Percentiles rank a stretch among this genome's conserved stretches.
Evolutionary conservation across 2,329 filamentous ascomycete genomes (phyloP).

Genomic region (Decorospora gaudefroyi): DNA sequence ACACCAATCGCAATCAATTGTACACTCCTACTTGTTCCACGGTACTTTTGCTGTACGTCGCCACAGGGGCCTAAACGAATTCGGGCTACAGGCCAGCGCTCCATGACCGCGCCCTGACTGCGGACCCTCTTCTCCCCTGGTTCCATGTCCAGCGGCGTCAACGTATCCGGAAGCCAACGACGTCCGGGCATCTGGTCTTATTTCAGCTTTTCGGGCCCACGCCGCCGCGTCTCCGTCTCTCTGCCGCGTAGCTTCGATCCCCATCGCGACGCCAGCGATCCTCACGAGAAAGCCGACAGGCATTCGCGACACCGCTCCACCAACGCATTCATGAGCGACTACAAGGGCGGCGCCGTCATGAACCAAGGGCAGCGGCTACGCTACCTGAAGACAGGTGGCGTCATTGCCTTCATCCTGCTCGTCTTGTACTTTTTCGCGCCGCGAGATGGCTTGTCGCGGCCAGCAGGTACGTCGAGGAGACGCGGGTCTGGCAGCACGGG

Average conservation of each 20-base stretch:
- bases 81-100: slow-evolving; percentile 19
- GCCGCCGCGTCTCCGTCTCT: slow-evolving; percentile 58
- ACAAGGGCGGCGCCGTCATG: slow-evolving; percentile 59
- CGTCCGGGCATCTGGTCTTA: slow-evolving; percentile 59
- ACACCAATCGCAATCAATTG: slow-evolving; percentile 18
- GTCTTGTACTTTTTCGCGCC: slow-evolving; percentile 62
- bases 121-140: slow-evolving; percentile 33
- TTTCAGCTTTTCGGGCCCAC: slow-evolving; percentile 56
- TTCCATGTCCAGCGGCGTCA: slow-evolving; percentile 61
- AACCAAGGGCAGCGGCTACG: slow-evolving; percentile 65
- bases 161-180: slow-evolving; percentile 50
- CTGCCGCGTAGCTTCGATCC: slow-evolving; percentile 50
- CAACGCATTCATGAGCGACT: slow-evolving; percentile 50
- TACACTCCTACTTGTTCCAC: slow-evolving; percentile 4
- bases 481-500: too few relatives aligned
- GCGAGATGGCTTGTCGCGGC: slow-evolving; percentile 35
- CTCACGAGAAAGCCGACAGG: slow-evolving; percentile 54
- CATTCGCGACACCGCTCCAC: slow-evolving; percentile 46
- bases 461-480: slow-evolving; percentile 25
- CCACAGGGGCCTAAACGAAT: slow-evolving; percentile 20
- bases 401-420: slow-evolving; percentile 62
- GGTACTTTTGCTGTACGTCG: slow-evolving; percentile 19
- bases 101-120: slow-evolving; percentile 26
- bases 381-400: slow-evolving; percentile 65
- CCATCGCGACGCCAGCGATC: slow-evolving; percentile 47